Evolutionary conservation across 2,329 filamentous ascomycete genomes (phyloP).

Genomic region (Xylaria sp.): DNA sequence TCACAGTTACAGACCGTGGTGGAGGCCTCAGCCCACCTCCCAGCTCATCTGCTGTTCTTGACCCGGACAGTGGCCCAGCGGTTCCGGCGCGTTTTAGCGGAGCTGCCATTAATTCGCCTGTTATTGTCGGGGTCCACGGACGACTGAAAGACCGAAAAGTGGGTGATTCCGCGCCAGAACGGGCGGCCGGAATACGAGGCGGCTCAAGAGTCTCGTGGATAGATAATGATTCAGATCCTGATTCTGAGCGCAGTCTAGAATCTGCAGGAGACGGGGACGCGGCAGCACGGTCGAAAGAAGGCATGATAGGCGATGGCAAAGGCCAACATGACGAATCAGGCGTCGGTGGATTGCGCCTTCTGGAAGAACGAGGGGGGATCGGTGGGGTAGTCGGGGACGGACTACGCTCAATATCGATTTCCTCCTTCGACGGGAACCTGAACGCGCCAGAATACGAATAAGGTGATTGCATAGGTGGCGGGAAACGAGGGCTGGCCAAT

Average conservation of each 20-base stretch:
- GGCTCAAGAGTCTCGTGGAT: slow-evolving; percentile 16
- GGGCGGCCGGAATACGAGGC: slow-evolving; percentile 26
- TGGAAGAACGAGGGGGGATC: slow-evolving; percentile 22
- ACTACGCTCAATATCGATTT: slow-evolving; percentile 8
- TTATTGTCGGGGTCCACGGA: slow-evolving; percentile 28
- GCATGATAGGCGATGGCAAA: slow-evolving; percentile 24
- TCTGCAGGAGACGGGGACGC: slow-evolving; percentile 15
- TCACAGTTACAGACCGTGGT: slow-evolving; percentile 18
- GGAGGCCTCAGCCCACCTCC: slow-evolving; percentile 18
- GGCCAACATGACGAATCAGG: slow-evolving; percentile 28
- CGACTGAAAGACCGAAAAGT: slow-evolving; percentile 35
- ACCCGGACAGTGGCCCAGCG: not conserved
- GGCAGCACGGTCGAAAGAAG: slow-evolving; percentile 23
- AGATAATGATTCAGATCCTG: slow-evolving; percentile 11
- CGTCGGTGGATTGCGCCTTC: slow-evolving; percentile 21
- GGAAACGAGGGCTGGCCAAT: slow-evolving; percentile 34
- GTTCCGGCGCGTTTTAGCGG: slow-evolving; percentile 21
- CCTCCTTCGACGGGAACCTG: slow-evolving; percentile 17
- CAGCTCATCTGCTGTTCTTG: slow-evolving; percentile 1
- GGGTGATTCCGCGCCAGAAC: slow-evolving; percentile 35
- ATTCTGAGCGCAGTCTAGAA: slow-evolving; percentile 19
- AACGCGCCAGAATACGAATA: slow-evolving; percentile 6
- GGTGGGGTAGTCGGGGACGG: slow-evolving; percentile 14
- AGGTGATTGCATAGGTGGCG: slow-evolving; percentile 18
- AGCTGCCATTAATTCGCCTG: slow-evolving; percentile 1